Conservation (phyloP, 169 alveolate genomes). For the Eimeria brunetti region DNA sequence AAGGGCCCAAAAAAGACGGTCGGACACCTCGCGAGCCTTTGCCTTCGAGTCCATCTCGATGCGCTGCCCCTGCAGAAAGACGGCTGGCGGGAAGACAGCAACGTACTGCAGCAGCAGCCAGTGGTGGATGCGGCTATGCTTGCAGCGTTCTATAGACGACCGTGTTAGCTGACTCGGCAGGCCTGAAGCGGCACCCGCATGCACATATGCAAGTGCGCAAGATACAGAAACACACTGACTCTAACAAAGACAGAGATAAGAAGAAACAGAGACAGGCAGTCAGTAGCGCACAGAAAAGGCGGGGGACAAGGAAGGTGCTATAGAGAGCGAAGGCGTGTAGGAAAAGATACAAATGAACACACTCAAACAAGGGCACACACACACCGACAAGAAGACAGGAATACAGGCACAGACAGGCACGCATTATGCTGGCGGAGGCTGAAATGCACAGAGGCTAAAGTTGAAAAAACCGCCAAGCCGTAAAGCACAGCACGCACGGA, state of each 20-base stretch:
- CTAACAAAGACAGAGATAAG: neutral
- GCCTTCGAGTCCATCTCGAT: slow-evolving; percentile 64
- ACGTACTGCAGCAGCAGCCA: slow-evolving; percentile 80
- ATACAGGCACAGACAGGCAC: neutral
- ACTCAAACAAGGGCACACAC: neutral
- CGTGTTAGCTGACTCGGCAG: slow-evolving; percentile 66
- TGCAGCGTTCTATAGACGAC: slow-evolving; percentile 55
- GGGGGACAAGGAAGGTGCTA: neutral
- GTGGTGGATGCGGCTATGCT: slow-evolving; percentile 66
- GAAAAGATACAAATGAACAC: neutral
- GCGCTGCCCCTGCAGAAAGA: slow-evolving; percentile 72
- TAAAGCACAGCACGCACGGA: neutral
- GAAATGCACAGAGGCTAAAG: neutral
- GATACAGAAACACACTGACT: neutral
- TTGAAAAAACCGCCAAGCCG: neutral
- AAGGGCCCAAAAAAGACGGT: slow-evolving; percentile 43
- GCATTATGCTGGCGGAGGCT: neutral
- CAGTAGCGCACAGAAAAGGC: neutral
- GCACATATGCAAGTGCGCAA: neutral
- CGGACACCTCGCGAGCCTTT: slow-evolving; percentile 49
- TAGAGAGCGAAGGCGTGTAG: too few relatives aligned
- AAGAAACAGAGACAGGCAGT: neutral
- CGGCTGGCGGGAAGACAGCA: slow-evolving; percentile 64
- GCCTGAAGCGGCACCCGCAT: slow-evolving; percentile 30
- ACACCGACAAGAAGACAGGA: neutral